Evolutionary conservation across 192 early-diverging fungal species (phyloP).

Genomic region (Jimgerdemannia flammicorona): DNA sequence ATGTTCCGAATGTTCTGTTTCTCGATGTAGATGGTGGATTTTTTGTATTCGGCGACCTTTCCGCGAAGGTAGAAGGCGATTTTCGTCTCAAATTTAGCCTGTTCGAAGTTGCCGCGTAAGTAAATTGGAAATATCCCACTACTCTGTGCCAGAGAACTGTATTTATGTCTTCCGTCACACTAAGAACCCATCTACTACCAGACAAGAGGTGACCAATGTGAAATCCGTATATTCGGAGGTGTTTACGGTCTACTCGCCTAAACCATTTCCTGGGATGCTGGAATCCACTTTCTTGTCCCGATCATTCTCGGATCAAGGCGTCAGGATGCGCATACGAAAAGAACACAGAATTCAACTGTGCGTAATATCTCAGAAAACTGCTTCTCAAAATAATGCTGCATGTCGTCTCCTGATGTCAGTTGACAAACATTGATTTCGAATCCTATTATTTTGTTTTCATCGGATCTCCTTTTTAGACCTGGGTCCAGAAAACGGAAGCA

Average conservation of each 20-base stretch:
- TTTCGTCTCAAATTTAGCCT: constrained; percentile 82
- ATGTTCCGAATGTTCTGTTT: not conserved
- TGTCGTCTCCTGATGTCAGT: too few species aligned
- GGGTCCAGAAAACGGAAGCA: not conserved
- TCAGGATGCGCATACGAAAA: constrained; percentile 93
- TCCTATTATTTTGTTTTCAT: not conserved
- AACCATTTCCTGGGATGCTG: constrained; percentile 97
- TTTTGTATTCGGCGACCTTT: constrained; percentile 96
- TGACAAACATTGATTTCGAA: too few species aligned
- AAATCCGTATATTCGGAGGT: constrained; percentile 78
- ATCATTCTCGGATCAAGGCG: constrained; percentile 93
- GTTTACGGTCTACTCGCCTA: constrained; percentile 89
- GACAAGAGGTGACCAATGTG: constrained; percentile 82
- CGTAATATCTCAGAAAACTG: too few species aligned
- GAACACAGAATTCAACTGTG: constrained; percentile 48
- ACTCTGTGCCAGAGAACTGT: not conserved
- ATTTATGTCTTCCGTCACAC: too few species aligned
- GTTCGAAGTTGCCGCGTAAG: constrained; percentile 85
- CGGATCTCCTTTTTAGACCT: not conserved
- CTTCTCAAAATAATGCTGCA: too few species aligned
- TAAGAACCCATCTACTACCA: constrained; percentile 11
- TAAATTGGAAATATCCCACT: not conserved
- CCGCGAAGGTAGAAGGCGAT: constrained; percentile 90
- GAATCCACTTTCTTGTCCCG: constrained; percentile 87
- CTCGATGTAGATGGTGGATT: constrained; percentile 70